These are phyloP conservation scores for Fusarium papillatum DNA, from an alignment of 2,329 filamentous ascomycete species.

Conservation along the genomic window DNA sequence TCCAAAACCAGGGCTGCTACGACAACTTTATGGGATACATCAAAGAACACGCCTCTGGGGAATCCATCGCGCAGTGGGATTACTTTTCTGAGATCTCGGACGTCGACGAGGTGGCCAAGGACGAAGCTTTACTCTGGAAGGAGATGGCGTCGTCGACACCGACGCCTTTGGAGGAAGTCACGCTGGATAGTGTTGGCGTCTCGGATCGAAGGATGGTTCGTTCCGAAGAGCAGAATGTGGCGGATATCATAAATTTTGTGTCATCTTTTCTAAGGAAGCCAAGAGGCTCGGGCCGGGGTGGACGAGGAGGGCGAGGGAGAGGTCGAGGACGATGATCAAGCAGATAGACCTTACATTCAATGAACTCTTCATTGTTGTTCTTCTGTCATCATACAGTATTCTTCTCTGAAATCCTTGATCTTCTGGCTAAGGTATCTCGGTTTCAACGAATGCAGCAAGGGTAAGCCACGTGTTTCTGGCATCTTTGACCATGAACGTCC, in stretches of 20 bases:
- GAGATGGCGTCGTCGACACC: neutral
- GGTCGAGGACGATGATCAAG: neutral
- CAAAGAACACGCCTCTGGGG: neutral
- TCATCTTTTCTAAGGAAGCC: conserved; percentile 31
- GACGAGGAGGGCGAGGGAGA: neutral
- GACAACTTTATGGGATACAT: neutral
- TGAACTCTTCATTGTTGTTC: too few relatives aligned
- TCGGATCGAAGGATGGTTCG: neutral
- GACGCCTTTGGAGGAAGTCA: neutral
- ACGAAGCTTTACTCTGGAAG: neutral
- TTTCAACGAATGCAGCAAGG: neutral
- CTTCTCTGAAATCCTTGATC: too few relatives aligned
- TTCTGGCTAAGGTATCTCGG: too few relatives aligned
- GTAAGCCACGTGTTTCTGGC: neutral
- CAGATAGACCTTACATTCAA: neutral
- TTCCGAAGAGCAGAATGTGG: neutral
- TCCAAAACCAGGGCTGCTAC: fast-evolving
- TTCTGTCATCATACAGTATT: too few relatives aligned
- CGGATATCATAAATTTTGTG: neutral
- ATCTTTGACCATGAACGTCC: neutral
- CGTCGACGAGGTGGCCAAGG: neutral
- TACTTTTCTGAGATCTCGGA: neutral
- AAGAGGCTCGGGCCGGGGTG: neutral
- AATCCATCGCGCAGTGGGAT: neutral
- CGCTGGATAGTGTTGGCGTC: neutral